Conservation (phyloP, 208 protist species). For the Lotmaria passim region DNA sequence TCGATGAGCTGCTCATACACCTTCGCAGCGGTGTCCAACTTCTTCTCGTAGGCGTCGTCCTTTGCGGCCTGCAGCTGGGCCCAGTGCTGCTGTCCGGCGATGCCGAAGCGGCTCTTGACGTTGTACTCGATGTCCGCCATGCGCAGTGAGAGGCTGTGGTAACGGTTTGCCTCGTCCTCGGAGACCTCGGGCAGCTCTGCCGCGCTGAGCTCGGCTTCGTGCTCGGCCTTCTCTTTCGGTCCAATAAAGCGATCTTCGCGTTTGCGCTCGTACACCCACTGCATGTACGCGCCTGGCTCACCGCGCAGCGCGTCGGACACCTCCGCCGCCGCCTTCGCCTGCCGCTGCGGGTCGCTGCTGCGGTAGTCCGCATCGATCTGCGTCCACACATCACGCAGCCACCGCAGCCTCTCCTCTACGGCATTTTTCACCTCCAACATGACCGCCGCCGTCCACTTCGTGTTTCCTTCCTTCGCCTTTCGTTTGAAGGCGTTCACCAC, state of each 20-base stretch:
- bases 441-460: conserved; percentile 69
- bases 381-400: conserved; percentile 88
- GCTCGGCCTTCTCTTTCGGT: conserved; percentile 46
- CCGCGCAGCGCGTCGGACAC: conserved; percentile 76
- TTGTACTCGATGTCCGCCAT: conserved; percentile 81
- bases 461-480: conserved; percentile 43
- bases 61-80: conserved; percentile 84
- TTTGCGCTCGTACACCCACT: conserved; percentile 85
- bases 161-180: conserved; percentile 82
- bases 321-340: conserved; percentile 71
- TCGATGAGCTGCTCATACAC: conserved; percentile 81
- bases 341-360: conserved; percentile 58
- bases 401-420: conserved; percentile 70
- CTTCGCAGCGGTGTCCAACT: conserved; percentile 75
- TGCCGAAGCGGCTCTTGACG: conserved; percentile 74
- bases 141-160: conserved; percentile 63
- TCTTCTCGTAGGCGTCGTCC: conserved; percentile 76
- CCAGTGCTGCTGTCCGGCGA: conserved; percentile 88
- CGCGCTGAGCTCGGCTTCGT: conserved; percentile 45
- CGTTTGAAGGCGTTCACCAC: conserved; percentile 87
- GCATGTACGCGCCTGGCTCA: conserved; percentile 86
- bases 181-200: conserved; percentile 77
- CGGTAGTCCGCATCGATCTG: conserved; percentile 91
- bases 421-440: conserved; percentile 68
- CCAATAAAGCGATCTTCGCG: conserved; percentile 70